Evolutionary conservation across 768 basidiomycete genomes (phyloP), one percentile per base, ranked within the genome.

Genomic region (Boletus barrowsii): DNA sequence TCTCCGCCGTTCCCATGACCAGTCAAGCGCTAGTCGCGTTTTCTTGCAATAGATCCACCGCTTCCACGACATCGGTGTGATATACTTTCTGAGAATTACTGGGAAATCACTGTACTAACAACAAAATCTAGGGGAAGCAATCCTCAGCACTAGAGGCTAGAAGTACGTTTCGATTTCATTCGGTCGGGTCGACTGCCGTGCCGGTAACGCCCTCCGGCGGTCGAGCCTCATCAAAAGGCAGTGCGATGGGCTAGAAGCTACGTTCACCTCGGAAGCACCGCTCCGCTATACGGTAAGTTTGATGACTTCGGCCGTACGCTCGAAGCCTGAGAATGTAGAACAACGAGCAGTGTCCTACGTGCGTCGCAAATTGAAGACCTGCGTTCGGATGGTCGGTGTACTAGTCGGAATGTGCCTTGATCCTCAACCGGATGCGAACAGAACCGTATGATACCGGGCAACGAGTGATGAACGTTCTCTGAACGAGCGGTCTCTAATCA

Each of bases 201-300:
- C 56, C 60, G 43, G 56, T 47, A 7, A 13, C 11, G 7, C 10
- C 0, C 10, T 36, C 49, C 61, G 61, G 56, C 8, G 20, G n/a
- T 30, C 3, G 37, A 18, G 14, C n/a, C 10, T 46, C 1, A 30
- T 50, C 11, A n/a, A 42, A 35, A 49, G 22, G 56, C 61, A 3
- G 56, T 62, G 59, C 24, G 20, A 33, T 14, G 22, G 22, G 26
- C 26, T 26, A 8, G 33, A 33, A 13, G 14, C 33, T 5, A 14
- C 11, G 33, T 14, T 35, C 33, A 14, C 33, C 33, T 14, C 37
- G 37, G 37, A 14, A 39, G 37, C 37, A 39, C 37, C 6, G 33
- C 14, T 6, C 33, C 33, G 33, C 2, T 35, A 14, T 29, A 35
- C 14, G 14, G 33, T 35, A 14, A 5, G 13, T 10, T 0, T 35